These are phyloP conservation scores for sorghum (Sorghum bicolor) DNA, from an alignment of 176 grass and related monocot species.

Conservation along the genomic window DNA sequence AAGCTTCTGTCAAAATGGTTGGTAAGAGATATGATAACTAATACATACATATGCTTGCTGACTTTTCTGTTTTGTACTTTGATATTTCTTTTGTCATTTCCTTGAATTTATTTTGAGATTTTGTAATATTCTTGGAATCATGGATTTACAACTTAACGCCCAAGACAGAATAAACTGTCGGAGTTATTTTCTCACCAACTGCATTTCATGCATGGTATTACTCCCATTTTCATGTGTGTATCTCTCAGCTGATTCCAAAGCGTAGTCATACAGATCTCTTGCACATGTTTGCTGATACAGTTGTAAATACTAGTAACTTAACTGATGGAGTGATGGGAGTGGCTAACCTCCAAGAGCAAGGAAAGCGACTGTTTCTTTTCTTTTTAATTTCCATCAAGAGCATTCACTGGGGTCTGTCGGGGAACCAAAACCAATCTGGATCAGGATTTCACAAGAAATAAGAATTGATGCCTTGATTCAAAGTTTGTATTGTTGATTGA, in stretches of 20 bases:
- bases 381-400: neutral
- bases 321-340: neutral
- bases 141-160: neutral
- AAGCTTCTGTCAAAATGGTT: slow-evolving; percentile 84
- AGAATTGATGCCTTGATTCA: neutral
- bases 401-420: no score
- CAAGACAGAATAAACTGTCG: neutral
- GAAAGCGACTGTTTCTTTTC: neutral
- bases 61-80: slow-evolving; percentile 16
- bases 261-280: neutral
- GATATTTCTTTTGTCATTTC: slow-evolving; percentile 1
- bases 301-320: neutral
- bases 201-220: neutral
- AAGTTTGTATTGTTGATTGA: slow-evolving; percentile 7
- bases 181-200: neutral
- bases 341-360: neutral
- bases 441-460: neutral
- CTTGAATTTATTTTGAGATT: neutral
- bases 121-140: neutral
- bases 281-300: neutral
- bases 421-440: neutral
- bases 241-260: neutral
- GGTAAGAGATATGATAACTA: slow-evolving; percentile 44
- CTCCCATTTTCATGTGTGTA: neutral
- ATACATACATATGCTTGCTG: neutral